Base-by-base conservation (phyloP, 441 rosid species). In the Eruca vesicaria region DNA sequence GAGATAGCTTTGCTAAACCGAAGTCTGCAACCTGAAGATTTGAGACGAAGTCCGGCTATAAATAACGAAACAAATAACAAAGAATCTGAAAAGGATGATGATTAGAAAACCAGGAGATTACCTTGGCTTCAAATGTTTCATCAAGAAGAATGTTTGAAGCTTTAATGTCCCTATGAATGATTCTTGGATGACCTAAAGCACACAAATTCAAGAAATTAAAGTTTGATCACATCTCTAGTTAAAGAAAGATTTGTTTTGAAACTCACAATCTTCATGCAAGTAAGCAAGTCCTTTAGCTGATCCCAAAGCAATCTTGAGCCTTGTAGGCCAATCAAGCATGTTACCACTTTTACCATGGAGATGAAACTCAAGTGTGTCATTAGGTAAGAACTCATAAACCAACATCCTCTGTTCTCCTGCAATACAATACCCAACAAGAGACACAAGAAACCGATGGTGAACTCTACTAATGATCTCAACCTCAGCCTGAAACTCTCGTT, bases 381-480 rank as follows among this genome's bases (percentile, higher is more conserved):
- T 93, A 20, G 96, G 93, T 29, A 93, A 65, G 81, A 84, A 95
- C 76, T 95, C 97, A 69, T 91, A 93, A 74, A 91, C 94, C 85
- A 93, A 75, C 75, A 91, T 64, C 80, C 86, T 82, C 48, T 86
- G 87, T 11, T 76, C 85, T 43, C 88, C 92, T 1, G 86, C 82
- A 41, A 71, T 79, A 78, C 89, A 86, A 75, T 91, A 91, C 0
- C 98, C 98, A 20, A 91, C 95, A 9, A 95, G 95, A 21, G 99
- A 83, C 48, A 93, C 98, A 48, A 95, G 89, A 71, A 93, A 89
- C 15, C 96, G 90, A 79, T 93, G 99, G 71, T 95, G 96, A 56
- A 95, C 98, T 6, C 93, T 87, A 56, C 96, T 94, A 70, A 94
- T 92, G 68, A 89, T 92, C 23, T 92, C 98, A 6, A 94, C 98